phyloP scores from a whole-genome alignment of 2,329 filamentous ascomycete species.

The Trichoderma citrinoviride region DNA sequence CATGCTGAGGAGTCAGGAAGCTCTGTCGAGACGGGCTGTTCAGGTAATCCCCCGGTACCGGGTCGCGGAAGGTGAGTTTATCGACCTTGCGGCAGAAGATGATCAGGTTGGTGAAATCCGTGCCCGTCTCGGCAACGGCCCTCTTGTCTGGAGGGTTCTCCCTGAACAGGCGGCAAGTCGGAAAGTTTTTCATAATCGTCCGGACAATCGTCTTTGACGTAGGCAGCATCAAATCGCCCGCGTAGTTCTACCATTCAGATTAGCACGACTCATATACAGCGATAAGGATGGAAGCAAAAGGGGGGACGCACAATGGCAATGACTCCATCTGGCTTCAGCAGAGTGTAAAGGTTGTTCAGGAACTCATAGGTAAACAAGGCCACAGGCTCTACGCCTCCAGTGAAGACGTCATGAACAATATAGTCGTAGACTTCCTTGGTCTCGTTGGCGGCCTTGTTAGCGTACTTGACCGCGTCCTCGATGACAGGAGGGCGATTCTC shows the following conservation, averaged over 20 bases:
- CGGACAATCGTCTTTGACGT: conserved; percentile 75
- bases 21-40: conserved; percentile 66
- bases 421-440: conserved; percentile 69
- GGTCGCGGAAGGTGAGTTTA: conserved; percentile 63
- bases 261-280: conserved; percentile 19
- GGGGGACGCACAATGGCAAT: conserved; percentile 73
- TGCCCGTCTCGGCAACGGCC: conserved; percentile 46
- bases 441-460: conserved; percentile 44
- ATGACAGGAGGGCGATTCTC: conserved; percentile 76
- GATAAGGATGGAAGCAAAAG: not conserved
- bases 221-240: conserved; percentile 77
- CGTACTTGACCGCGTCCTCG: conserved; percentile 75
- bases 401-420: conserved; percentile 97
- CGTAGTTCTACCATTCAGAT: conserved; percentile 70
- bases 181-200: conserved; percentile 80
- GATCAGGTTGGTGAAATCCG: conserved; percentile 93
- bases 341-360: conserved; percentile 62
- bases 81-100: conserved; percentile 83
- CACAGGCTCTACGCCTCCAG: conserved; percentile 87
- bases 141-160: conserved; percentile 60
- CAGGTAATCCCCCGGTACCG: conserved; percentile 65
- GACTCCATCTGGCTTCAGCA: conserved; percentile 75
- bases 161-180: conserved; percentile 87
- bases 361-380: conserved; percentile 87
- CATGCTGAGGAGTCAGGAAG: conserved; percentile 70